A percentile compares a stretch with the other conserved stretches of the same genome.
These are phyloP conservation scores for Starmerella floricola DNA, from an alignment of 805 yeast species.

Conservation along the genomic window DNA sequence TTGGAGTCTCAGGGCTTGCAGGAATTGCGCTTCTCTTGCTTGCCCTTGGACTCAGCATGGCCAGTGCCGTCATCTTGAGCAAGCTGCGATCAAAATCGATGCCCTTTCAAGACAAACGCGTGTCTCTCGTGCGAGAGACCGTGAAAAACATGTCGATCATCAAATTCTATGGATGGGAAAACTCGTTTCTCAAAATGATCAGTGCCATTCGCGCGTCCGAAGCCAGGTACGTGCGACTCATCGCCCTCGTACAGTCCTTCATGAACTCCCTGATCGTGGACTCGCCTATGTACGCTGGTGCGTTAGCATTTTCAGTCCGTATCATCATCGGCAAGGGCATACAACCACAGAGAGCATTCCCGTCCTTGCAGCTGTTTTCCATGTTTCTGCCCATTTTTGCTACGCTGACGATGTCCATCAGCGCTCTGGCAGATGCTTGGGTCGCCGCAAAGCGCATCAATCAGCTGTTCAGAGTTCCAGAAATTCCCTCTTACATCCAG, in stretches of 20 bases:
- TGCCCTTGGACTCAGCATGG: conserved; percentile 32
- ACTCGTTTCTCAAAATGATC: conserved; percentile 50
- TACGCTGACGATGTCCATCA: conserved; percentile 36
- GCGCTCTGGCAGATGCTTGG: conserved; percentile 31
- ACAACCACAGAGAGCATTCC: conserved; percentile 9
- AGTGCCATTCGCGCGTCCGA: conserved; percentile 4
- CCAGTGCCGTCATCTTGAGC: background rate
- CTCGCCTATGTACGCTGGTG: conserved; percentile 10
- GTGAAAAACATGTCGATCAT: conserved; percentile 63
- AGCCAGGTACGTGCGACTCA: conserved; percentile 26
- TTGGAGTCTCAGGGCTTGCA: conserved; percentile 59
- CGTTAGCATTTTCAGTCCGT: conserved; percentile 7
- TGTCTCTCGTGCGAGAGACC: conserved; percentile 62
- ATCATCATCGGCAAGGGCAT: conserved; percentile 1
- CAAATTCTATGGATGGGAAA: conserved; percentile 85
- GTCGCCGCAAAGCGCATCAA: conserved; percentile 23
- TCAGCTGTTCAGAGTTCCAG: conserved; percentile 9
- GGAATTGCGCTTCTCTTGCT: conserved; percentile 44
- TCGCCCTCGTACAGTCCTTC: conserved; percentile 1
- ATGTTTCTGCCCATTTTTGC: conserved; percentile 3
- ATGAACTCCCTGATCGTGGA: background rate
- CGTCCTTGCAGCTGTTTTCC: conserved; percentile 6
- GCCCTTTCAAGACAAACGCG: conserved; percentile 58
- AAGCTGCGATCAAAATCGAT: conserved; percentile 1
- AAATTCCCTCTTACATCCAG: background rate